These are phyloP conservation scores for Zizania palustris DNA, from an alignment of 202 grass and related monocot genomes.

Conservation along the genomic window DNA sequence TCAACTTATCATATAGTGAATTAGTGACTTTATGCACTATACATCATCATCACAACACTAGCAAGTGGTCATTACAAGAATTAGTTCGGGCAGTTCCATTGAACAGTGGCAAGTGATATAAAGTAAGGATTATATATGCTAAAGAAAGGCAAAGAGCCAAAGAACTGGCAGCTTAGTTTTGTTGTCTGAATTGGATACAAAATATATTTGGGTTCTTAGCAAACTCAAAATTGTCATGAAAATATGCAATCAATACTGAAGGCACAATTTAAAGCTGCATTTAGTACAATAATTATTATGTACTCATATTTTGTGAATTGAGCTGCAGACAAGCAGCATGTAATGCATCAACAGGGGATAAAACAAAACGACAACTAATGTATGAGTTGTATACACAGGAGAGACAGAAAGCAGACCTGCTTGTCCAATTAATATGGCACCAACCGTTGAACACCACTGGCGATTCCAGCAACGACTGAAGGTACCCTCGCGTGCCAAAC, in stretches of 20 bases:
- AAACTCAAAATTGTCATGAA: background rate
- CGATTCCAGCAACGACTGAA: conserved; percentile 7
- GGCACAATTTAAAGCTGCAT: background rate
- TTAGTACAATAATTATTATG: background rate
- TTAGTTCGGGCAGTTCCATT: background rate
- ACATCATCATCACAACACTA: background rate
- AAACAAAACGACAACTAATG: background rate
- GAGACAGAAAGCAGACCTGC: conserved; percentile 40
- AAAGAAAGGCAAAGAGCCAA: too few species aligned
- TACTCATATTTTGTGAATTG: conserved; percentile 19
- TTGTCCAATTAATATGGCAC: conserved; percentile 46
- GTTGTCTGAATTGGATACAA: background rate
- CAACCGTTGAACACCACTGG: conserved; percentile 20
- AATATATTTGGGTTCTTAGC: background rate
- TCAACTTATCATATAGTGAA: too few species aligned
- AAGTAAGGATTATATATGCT: background rate
- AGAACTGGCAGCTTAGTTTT: background rate
- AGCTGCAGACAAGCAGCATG: background rate
- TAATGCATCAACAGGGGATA: background rate
- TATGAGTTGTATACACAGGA: background rate
- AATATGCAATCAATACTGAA: background rate
- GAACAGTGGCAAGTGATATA: background rate
- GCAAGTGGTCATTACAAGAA: background rate
- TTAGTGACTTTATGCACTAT: too few species aligned
- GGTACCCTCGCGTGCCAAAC: conserved; percentile 16